Evolutionary conservation across 345 rosid genomes (phyloP), one percentile per base, ranked within the genome.

Genomic region (Linum trigynum): DNA sequence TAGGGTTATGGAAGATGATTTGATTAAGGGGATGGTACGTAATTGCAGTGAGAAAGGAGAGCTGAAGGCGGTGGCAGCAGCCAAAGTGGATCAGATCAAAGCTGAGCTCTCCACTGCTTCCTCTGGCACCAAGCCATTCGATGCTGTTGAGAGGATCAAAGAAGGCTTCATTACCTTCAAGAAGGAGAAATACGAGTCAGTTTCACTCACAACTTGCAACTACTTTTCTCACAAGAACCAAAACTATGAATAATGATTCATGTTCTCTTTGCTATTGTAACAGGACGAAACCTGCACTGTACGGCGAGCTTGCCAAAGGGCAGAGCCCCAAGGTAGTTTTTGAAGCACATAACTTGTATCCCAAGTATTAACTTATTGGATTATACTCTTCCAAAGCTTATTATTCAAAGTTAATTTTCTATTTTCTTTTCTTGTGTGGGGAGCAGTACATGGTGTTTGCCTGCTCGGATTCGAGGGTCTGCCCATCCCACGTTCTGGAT

Each of bases 401-500:
- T 45, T 45, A 45, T 45, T 45, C 11, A 8, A 4, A 4, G 6
- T 48, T 48, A 48, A 4, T 48, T 3, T 9, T 5, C 9, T 48
- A 15, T 1, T 3, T 48, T n/a, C n/a, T n/a, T n/a, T 48, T 0
- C 14, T 7, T 12, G 0, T 48, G 53, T 48, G 53, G 14, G 14
- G 14, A 73, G 78, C 84, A 92, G 99, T 94, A 66, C 65, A 85
- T 94, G 95, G 87, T 90, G 66, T 89, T 94, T 77, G 95, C 97
- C 2, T 94, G 99, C 88, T 86, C 97, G 11, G 97, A 94, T 74
- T 90, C 99, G 9, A 74, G 99, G 45, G 99, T 94, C 39, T 88
- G 97, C 79, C 97, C 99, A 16, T 90, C 97, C 0, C 99, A 94
- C 67, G 79, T 90, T 55, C 82, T 90, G 61, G 79, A 88, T 67